These are phyloP conservation scores for Fusarium buharicum DNA, from an alignment of 2,329 filamentous ascomycete genomes.

Conservation along the genomic window DNA sequence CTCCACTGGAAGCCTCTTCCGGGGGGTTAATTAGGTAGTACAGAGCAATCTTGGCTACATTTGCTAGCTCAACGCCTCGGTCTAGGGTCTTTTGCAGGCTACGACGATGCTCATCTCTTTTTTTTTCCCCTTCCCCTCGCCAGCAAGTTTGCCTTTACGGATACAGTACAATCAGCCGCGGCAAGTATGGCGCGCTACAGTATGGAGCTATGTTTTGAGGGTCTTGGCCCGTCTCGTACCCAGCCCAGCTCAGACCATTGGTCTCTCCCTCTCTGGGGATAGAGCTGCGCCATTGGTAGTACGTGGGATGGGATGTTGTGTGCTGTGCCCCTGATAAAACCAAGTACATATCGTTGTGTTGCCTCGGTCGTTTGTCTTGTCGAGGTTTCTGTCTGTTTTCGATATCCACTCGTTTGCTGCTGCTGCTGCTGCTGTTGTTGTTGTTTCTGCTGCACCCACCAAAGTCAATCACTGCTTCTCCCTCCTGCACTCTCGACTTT, in stretches of 20 bases:
- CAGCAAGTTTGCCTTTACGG: no score
- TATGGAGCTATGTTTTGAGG: background rate
- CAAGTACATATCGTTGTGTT: slow-evolving; percentile 19
- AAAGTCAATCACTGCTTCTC: background rate
- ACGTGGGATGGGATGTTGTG: background rate
- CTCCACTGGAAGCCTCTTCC: background rate
- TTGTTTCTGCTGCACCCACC: no score
- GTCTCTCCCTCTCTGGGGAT: background rate
- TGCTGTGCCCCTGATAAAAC: slow-evolving; percentile 1
- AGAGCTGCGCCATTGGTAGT: slow-evolving; percentile 8
- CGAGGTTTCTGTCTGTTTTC: slow-evolving; percentile 5
- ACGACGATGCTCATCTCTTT: background rate
- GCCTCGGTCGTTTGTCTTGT: slow-evolving; percentile 5
- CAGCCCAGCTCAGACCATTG: no score
- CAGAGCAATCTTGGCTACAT: slow-evolving; percentile 10
- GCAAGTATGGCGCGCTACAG: background rate
- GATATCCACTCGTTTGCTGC: slow-evolving; percentile 7
- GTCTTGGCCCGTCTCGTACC: background rate
- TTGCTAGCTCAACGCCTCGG: slow-evolving; percentile 15
- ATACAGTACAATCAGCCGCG: background rate
- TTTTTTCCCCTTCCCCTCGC: background rate
- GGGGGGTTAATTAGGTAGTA: slow-evolving; percentile 15
- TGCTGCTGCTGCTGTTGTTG: no score
- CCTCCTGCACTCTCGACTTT: background rate
- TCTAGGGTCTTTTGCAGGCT: background rate